Conservation (phyloP, 2,329 filamentous ascomycete genomes). For the Trichoderma koningii region DNA sequence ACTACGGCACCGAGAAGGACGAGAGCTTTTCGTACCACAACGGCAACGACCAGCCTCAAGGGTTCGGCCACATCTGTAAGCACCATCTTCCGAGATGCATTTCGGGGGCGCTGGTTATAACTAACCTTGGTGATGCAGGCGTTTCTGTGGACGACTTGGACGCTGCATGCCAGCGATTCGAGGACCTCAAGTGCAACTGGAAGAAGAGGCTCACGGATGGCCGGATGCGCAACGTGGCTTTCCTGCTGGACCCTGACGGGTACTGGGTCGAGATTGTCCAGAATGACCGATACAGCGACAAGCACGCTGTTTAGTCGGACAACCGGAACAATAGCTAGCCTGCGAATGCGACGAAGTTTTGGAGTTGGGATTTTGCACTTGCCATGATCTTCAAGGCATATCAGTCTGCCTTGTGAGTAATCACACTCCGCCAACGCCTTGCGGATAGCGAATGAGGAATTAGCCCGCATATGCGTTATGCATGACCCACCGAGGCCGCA, state of each 20-base stretch:
- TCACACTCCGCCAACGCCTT: no score
- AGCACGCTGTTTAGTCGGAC: slow-evolving; percentile 37
- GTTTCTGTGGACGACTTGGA: slow-evolving; percentile 86
- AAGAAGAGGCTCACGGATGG: slow-evolving; percentile 95
- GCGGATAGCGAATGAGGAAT: background rate
- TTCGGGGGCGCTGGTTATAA: background rate
- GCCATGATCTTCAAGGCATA: no score
- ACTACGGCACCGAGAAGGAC: slow-evolving; percentile 82
- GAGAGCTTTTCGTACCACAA: slow-evolving; percentile 84
- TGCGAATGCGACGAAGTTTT: background rate
- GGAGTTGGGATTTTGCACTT: no score
- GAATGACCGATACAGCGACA: slow-evolving; percentile 67
- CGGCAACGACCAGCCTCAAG: slow-evolving; percentile 87
- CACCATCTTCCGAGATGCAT: background rate
- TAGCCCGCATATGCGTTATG: slow-evolving; percentile 17
- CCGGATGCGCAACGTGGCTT: slow-evolving; percentile 90
- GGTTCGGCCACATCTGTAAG: slow-evolving; percentile 90
- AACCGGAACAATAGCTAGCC: background rate
- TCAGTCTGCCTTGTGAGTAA: background rate
- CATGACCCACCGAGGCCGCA: slow-evolving; percentile 11
- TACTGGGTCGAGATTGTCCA: slow-evolving; percentile 84
- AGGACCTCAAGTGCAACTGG: slow-evolving; percentile 79
- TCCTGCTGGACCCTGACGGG: slow-evolving; percentile 82
- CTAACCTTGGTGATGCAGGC: slow-evolving; percentile 48
- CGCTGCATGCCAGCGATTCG: slow-evolving; percentile 82